These are phyloP conservation scores for Salix purpurea DNA, from an alignment of 345 rosid species.

Conservation along the genomic window DNA sequence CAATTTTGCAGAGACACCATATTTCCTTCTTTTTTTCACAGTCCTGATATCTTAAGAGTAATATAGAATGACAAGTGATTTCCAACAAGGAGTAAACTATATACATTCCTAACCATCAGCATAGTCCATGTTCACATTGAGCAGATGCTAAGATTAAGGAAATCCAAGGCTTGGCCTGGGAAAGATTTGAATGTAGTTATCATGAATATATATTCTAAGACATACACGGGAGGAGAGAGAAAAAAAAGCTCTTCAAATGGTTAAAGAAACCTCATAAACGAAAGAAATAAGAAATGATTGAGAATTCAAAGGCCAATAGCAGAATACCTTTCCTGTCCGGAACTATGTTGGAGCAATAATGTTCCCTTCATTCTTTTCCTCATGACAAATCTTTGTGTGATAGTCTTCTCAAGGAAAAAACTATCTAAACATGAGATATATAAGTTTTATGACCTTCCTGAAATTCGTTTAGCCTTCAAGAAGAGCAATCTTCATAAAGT, in stretches of 20 bases:
- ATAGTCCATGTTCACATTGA: not conserved
- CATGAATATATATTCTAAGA: not conserved
- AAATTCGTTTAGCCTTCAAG: not conserved
- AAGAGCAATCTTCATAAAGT: not conserved
- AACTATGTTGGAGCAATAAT: not conserved
- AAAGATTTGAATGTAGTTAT: not conserved
- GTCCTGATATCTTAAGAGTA: not conserved
- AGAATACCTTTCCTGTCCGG: not conserved
- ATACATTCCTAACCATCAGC: not conserved
- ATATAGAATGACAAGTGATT: not conserved
- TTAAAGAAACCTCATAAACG: not conserved
- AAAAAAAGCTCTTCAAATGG: not conserved
- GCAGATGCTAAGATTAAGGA: not conserved
- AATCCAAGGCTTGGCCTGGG: not conserved
- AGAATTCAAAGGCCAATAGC: not conserved
- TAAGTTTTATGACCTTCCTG: not conserved
- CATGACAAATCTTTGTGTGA: not conserved
- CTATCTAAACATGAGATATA: not conserved
- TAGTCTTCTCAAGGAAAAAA: not conserved
- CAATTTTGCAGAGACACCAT: not conserved
- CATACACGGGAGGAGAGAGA: not conserved
- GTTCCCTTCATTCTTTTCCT: not conserved
- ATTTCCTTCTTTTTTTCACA: not conserved
- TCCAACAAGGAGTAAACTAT: not conserved
- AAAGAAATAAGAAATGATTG: not conserved